A percentile compares a stretch with the other conserved stretches of the same genome.
Evolutionary conservation across 2,329 filamentous ascomycete genomes (phyloP).

Genomic region (Colletotrichum sp.): DNA sequence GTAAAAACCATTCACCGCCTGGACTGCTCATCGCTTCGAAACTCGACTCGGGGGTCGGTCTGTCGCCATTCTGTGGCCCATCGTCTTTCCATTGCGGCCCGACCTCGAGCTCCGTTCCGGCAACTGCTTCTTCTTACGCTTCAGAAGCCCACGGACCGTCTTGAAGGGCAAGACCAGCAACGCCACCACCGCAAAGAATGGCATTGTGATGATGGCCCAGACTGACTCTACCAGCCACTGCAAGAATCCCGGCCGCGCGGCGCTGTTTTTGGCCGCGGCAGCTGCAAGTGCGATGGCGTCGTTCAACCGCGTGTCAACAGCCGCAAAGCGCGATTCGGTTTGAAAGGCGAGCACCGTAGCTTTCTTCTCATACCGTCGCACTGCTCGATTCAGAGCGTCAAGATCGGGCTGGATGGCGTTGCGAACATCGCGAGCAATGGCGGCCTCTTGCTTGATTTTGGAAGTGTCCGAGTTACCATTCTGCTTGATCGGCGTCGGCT

Average conservation of each 20-base stretch:
- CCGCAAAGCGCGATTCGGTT: constrained; percentile 75
- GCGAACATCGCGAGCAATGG: constrained; percentile 62
- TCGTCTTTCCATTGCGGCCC: constrained; percentile 26
- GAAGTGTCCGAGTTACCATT: constrained; percentile 35
- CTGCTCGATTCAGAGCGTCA: constrained; percentile 85
- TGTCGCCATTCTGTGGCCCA: constrained; percentile 35
- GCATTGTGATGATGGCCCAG: constrained; percentile 41
- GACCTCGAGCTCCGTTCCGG: constrained; percentile 27
- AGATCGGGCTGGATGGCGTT: constrained; percentile 78
- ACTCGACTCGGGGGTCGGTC: constrained; percentile 40
- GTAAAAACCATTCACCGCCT: background rate
- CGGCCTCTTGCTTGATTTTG: constrained; percentile 45
- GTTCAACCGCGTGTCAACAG: constrained; percentile 73
- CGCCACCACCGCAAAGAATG: constrained; percentile 42
- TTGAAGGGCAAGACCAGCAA: constrained; percentile 49
- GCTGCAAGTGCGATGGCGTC: constrained; percentile 84
- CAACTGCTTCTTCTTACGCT: constrained; percentile 32
- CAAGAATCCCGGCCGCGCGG: constrained; percentile 39
- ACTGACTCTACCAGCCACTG: constrained; percentile 42
- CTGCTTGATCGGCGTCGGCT: constrained; percentile 30
- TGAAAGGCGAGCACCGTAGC: constrained; percentile 76
- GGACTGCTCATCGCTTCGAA: constrained; percentile 8
- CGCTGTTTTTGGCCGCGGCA: constrained; percentile 65
- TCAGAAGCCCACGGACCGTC: constrained; percentile 39
- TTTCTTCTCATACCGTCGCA: constrained; percentile 91